Evolutionary conservation across 495 filamentous ascomycete species (phyloP).

Genomic region (Saxophila tyrrhenica): DNA sequence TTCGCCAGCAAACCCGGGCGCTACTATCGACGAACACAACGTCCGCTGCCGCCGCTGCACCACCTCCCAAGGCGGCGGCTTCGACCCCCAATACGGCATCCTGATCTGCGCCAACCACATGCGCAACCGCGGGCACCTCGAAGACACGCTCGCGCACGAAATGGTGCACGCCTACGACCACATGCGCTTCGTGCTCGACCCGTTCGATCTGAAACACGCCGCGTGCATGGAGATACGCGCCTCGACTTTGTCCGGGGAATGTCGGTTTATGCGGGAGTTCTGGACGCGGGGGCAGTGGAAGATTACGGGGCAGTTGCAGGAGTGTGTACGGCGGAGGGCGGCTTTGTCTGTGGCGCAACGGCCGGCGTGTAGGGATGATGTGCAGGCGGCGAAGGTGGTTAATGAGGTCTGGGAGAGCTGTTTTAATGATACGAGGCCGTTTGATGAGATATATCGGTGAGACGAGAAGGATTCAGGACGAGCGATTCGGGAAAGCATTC

Average conservation of each 20-base stretch:
- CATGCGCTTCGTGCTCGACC: slow-evolving; percentile 79
- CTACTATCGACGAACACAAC: slow-evolving; percentile 51
- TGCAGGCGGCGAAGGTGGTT: slow-evolving; percentile 74
- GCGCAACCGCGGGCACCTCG: slow-evolving; percentile 58
- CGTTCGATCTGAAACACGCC: slow-evolving; percentile 68
- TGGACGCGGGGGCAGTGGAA: slow-evolving; percentile 73
- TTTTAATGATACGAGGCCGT: slow-evolving; percentile 84
- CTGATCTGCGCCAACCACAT: slow-evolving; percentile 83
- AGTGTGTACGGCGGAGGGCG: slow-evolving; percentile 76
- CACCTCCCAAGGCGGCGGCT: slow-evolving; percentile 61
- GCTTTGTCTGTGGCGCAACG: slow-evolving; percentile 60
- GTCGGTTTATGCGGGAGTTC: slow-evolving; percentile 78
- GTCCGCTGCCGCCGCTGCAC: slow-evolving; percentile 71
- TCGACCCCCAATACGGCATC: slow-evolving; percentile 73
- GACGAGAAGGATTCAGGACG: not conserved
- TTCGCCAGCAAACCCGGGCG: not conserved
- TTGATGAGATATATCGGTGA: slow-evolving; percentile 92
- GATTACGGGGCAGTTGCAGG: slow-evolving; percentile 82
- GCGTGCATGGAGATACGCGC: slow-evolving; percentile 98
- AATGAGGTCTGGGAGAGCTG: slow-evolving; percentile 98
- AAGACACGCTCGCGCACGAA: slow-evolving; percentile 93
- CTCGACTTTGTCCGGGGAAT: slow-evolving; percentile 84
- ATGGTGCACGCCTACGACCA: slow-evolving; percentile 97
- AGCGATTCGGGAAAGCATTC: no score
- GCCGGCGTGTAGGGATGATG: slow-evolving; percentile 73